phyloP scores from a whole-genome alignment of 2,329 filamentous ascomycete genomes.

The Alternaria ventricosa region DNA sequence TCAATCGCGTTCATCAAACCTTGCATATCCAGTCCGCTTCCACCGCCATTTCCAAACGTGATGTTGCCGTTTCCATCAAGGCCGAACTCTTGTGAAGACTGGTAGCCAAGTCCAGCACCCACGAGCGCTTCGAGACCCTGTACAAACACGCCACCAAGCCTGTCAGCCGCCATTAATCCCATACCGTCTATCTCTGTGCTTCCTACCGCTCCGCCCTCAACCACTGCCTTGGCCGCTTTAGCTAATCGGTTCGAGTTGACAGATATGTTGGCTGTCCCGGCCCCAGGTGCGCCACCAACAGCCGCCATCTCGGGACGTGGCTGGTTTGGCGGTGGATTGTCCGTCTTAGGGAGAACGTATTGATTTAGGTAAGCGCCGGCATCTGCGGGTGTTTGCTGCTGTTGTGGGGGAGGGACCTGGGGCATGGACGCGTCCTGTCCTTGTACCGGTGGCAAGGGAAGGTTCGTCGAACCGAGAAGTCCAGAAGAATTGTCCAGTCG shows the following conservation, averaged over 20 bases:
- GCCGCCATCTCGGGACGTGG: constrained; percentile 44
- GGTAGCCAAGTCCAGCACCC: constrained; percentile 38
- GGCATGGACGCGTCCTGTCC: constrained; percentile 22
- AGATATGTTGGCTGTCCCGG: constrained; percentile 39
- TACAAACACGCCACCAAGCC: constrained; percentile 44
- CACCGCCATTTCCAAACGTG: constrained; percentile 14
- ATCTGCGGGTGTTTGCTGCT: constrained; percentile 42
- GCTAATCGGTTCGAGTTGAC: constrained; percentile 40
- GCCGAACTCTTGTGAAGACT: constrained; percentile 28
- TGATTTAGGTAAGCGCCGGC: constrained; percentile 45
- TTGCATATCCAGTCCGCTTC: constrained; percentile 28
- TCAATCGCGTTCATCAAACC: constrained; percentile 28
- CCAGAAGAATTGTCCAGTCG: constrained; percentile 32
- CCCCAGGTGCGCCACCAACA: constrained; percentile 42
- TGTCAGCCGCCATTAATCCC: constrained; percentile 43
- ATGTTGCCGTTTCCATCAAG: constrained; percentile 33
- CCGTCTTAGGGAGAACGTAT: constrained; percentile 45
- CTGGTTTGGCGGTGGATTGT: constrained; percentile 41
- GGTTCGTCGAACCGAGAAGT: constrained; percentile 28
- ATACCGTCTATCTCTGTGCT: constrained; percentile 43
- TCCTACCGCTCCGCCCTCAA: constrained; percentile 40
- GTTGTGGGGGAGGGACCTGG: constrained; percentile 23
- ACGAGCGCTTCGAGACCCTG: constrained; percentile 46
- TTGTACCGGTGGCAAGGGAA: constrained; percentile 34
- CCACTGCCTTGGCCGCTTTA: constrained; percentile 44